phyloP scores from a whole-genome alignment of 1,284 basidiomycete species.

The Neotropicomus parvogracilis region DNA sequence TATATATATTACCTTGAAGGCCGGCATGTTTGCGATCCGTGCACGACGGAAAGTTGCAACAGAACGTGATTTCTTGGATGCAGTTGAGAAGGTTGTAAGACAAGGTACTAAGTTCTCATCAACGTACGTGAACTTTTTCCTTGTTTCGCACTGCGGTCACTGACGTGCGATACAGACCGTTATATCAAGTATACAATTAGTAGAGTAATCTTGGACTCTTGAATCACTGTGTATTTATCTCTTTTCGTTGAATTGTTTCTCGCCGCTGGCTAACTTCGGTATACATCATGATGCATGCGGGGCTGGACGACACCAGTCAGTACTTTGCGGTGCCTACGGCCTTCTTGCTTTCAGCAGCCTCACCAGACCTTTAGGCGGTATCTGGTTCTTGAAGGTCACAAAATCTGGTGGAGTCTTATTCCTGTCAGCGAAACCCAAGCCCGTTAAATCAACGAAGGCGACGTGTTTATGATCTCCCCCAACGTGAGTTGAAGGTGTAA shows the following conservation, averaged over 20 bases:
- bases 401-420: too few relatives aligned
- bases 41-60: constrained; percentile 95
- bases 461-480: too few relatives aligned
- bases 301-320: too few relatives aligned
- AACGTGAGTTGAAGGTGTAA: too few relatives aligned
- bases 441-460: too few relatives aligned
- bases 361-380: too few relatives aligned
- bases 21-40: constrained; percentile 99
- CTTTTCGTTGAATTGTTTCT: constrained; percentile 3
- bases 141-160: not conserved
- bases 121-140: constrained; percentile 22
- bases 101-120: constrained; percentile 95
- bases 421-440: too few relatives aligned
- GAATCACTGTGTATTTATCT: constrained; percentile 19
- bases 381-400: too few relatives aligned
- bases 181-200: constrained; percentile 77
- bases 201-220: constrained; percentile 11
- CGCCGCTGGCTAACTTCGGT: not conserved
- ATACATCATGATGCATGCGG: too few relatives aligned
- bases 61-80: constrained; percentile 96
- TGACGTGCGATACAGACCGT: constrained; percentile 42
- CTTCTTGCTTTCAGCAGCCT: too few relatives aligned
- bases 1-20: constrained; percentile 41
- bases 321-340: too few relatives aligned
- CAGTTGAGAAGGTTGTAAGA: constrained; percentile 96